phyloP scores from a whole-genome alignment of 768 basidiomycete species.

The Hirschioporus abietinus region DNA sequence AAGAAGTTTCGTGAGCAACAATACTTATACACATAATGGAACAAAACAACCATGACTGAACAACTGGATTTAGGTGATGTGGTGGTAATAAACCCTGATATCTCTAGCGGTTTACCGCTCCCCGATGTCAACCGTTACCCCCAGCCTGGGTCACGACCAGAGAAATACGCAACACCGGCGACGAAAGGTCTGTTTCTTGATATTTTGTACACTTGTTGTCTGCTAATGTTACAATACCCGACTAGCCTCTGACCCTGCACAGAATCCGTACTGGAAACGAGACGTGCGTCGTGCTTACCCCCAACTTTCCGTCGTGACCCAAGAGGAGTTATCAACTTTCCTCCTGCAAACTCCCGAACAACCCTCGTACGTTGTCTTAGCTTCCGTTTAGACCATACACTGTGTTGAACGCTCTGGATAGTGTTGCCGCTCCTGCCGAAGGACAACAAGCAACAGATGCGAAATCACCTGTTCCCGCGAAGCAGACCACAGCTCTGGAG shows the following conservation, averaged over 20 bases:
- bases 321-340: constrained; percentile 72
- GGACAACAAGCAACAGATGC: constrained; percentile 30
- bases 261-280: constrained; percentile 95
- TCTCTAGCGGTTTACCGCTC: constrained; percentile 85
- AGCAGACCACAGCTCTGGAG: constrained; percentile 43
- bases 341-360: constrained; percentile 73
- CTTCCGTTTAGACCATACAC: constrained; percentile 10
- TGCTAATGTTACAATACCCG: not conserved
- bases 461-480: constrained; percentile 36
- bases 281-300: constrained; percentile 91
- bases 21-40: not conserved
- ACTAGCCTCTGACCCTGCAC: constrained; percentile 76
- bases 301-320: constrained; percentile 85
- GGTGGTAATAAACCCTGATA: constrained; percentile 81
- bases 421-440: constrained; percentile 50
- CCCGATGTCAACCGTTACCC: constrained; percentile 71
- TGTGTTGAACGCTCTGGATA: constrained; percentile 20
- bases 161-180: constrained; percentile 82
- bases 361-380: constrained; percentile 47
- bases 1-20: constrained; percentile 82
- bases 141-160: constrained; percentile 83
- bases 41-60: not conserved
- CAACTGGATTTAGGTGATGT: constrained; percentile 57
- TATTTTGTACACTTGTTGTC: constrained; percentile 10
- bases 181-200: constrained; percentile 59